phyloP scores from a whole-genome alignment of 2,329 filamentous ascomycete genomes.

The Dactylellina leptospora region DNA sequence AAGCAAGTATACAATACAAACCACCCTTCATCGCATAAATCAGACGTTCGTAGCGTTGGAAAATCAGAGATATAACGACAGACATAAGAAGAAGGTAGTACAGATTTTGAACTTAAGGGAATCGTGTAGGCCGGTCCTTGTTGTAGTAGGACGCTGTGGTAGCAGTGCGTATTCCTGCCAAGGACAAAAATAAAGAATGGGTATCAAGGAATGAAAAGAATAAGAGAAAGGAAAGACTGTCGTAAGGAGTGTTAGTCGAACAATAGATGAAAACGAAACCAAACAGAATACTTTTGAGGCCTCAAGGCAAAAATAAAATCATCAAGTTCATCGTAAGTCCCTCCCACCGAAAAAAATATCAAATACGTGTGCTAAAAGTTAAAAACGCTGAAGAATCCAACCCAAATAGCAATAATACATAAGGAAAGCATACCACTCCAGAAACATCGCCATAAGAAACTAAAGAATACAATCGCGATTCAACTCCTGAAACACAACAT shows the following conservation, averaged over 20 bases:
- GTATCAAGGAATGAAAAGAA: constrained; percentile 27
- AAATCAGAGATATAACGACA: too few species aligned
- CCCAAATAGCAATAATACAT: background rate
- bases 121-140: background rate
- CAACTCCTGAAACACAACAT: too few species aligned
- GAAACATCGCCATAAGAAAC: background rate
- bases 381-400: background rate
- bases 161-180: constrained; percentile 35
- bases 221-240: background rate
- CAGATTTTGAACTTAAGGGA: too few species aligned
- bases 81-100: too few species aligned
- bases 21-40: too few species aligned
- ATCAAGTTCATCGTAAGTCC: constrained; percentile 7
- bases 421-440: constrained; percentile 6
- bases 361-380: background rate
- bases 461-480: constrained; percentile 16
- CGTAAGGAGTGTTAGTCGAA: background rate
- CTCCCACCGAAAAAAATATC: constrained; percentile 1
- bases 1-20: background rate
- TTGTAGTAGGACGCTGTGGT: constrained; percentile 26
- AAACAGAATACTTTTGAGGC: background rate
- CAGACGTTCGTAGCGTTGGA: too few species aligned
- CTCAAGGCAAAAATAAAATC: too few species aligned
- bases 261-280: background rate
- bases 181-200: constrained; percentile 6